Evolutionary conservation across 164 flowering plant genomes (phyloP), one percentile per base, ranked within the genome.

Genomic region (Umbellularia californica): DNA sequence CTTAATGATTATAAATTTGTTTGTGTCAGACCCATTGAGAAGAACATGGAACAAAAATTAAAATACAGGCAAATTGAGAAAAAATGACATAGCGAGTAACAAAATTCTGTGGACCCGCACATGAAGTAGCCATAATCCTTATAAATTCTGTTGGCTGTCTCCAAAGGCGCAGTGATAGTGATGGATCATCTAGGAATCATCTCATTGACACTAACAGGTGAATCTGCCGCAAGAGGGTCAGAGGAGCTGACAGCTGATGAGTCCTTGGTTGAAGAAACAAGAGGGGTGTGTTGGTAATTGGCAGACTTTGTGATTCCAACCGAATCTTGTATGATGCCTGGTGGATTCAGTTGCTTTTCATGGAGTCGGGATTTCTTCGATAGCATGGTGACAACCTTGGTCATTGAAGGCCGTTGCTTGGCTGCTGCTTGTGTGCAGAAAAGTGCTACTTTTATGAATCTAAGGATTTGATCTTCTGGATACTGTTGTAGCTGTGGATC

Each of bases 361-460:
- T 92, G 89, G 55, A 92, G 83, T 58, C 82, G 79, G 20, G 83
- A 80, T 60, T 84, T 79, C 75, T 76, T 88, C 1, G 94, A 81
- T 50, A 92, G 89, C 97, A 92, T 89, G 52, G 84, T 83, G 20
- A 90, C 79, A 13, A 90, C 93, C 73, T 89, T 92, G 71, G 88
- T 83, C 97, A 92, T 92, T 62, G 74, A 58, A 19, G 97, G 97
- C 77, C 97, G 83, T 68, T 88, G 79, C 76, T 24, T 84, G 52
- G 92, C 90, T 51, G 80, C 69, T 70, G 88, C 87, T 80, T 92
- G 97, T 47, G 95, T 86, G 86, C 97, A 92, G 85, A 92, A 92
- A 55, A 92, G 82, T 2, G 94, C 97, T 23, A 92, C 85, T 82
- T 88, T 92, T 60, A 90, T 82, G 82, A 81, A 87, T 76, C 91